Percentiles rank a stretch among this genome's conserved stretches.
Evolutionary conservation across 1,284 basidiomycete genomes (phyloP).

Genomic region (Trichosporon asahii): DNA sequence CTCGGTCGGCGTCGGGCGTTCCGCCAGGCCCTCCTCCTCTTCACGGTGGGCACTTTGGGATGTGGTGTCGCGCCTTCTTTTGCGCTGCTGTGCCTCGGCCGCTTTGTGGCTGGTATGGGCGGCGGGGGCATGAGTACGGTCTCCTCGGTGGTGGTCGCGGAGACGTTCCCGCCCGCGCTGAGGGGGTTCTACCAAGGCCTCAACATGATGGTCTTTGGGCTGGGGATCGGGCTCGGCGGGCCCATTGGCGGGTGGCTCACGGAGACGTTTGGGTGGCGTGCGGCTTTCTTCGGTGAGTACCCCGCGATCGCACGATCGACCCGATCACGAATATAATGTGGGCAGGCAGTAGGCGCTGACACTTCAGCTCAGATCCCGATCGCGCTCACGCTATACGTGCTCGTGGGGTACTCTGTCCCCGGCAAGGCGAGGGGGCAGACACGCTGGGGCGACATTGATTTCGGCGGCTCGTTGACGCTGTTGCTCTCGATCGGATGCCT

Average conservation of each 20-base stretch:
- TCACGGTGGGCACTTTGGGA: slow-evolving; percentile 31
- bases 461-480: slow-evolving; percentile 28
- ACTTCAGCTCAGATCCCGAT: slow-evolving; percentile 27
- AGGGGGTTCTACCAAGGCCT: slow-evolving; percentile 49
- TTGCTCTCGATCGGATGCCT: slow-evolving; percentile 31
- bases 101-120: slow-evolving; percentile 38
- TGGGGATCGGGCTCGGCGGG: slow-evolving; percentile 48
- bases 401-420: slow-evolving; percentile 18
- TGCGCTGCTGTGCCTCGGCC: slow-evolving; percentile 20
- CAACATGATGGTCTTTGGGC: slow-evolving; percentile 39
- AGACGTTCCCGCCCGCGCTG: slow-evolving; percentile 47
- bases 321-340: no score
- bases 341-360: not conserved
- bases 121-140: slow-evolving; percentile 40
- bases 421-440: not conserved
- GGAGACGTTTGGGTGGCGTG: slow-evolving; percentile 50
- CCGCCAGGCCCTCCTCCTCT: slow-evolving; percentile 28
- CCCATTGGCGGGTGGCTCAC: slow-evolving; percentile 51
- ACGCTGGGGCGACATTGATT: slow-evolving; percentile 24
- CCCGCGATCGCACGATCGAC: no score
- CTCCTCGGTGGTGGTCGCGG: slow-evolving; percentile 44
- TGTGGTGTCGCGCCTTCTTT: slow-evolving; percentile 29
- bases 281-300: slow-evolving; percentile 37
- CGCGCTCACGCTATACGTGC: slow-evolving; percentile 15
- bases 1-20: slow-evolving; percentile 31